A percentile compares a stretch with the other conserved stretches of the same genome.
Evolutionary conservation across 2,329 filamentous ascomycete genomes (phyloP).

Genomic region (Fusarium nisikadoi): DNA sequence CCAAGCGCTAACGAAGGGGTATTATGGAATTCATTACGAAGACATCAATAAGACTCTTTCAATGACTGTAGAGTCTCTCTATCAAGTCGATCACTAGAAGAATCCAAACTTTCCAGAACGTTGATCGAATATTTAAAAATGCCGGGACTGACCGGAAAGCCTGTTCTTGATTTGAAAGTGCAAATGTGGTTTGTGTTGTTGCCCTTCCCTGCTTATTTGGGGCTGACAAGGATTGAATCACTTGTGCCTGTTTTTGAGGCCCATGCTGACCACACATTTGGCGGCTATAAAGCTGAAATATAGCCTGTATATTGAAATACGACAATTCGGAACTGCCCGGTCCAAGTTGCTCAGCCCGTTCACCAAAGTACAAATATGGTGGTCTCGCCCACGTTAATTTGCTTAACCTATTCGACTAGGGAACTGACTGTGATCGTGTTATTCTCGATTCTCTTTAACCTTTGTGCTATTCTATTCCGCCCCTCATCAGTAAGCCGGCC

Average conservation of each 20-base stretch:
- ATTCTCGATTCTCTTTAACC: not conserved
- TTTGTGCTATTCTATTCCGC: rapidly evolving
- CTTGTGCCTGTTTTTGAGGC: too few relatives aligned
- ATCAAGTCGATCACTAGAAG: too few relatives aligned
- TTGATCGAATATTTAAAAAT: too few relatives aligned
- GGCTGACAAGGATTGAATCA: not conserved
- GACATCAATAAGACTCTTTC: too few relatives aligned
- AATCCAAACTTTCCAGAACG: too few relatives aligned
- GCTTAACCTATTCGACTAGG: rapidly evolving
- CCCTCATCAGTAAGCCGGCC: rapidly evolving
- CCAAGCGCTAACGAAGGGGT: too few relatives aligned
- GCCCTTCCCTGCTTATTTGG: not conserved
- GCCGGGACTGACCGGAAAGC: too few relatives aligned
- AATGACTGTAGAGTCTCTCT: too few relatives aligned
- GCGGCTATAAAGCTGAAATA: rapidly evolving
- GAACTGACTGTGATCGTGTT: too few relatives aligned
- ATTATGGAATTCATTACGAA: too few relatives aligned
- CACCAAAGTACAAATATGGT: not conserved
- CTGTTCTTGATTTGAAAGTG: not conserved
- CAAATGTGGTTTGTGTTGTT: not conserved
- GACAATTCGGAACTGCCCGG: rapidly evolving
- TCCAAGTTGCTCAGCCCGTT: rapidly evolving
- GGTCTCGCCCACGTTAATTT: not conserved
- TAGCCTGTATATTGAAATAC: too few relatives aligned
- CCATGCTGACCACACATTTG: not conserved